These are phyloP conservation scores for Pholiota adiposa DNA, from an alignment of 1,284 basidiomycete species.

Conservation along the genomic window DNA sequence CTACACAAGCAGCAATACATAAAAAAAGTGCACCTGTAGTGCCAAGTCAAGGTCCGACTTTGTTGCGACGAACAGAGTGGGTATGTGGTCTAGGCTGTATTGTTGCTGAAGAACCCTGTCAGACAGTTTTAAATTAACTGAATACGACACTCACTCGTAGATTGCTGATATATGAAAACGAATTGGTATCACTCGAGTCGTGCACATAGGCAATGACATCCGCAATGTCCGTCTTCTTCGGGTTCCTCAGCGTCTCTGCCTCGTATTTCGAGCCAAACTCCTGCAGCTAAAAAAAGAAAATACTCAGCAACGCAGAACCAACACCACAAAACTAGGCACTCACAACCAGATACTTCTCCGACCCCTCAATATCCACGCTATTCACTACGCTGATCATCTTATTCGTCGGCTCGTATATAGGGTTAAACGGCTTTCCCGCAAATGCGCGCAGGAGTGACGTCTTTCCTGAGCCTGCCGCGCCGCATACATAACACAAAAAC, in stretches of 20 bases:
- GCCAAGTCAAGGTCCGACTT: conserved; percentile 98
- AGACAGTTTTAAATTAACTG: no score
- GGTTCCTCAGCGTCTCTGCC: conserved; percentile 86
- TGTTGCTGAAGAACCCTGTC: conserved; percentile 72
- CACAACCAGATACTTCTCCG: conserved; percentile 95
- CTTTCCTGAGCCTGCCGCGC: conserved; percentile 96
- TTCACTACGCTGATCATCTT: conserved; percentile 94
- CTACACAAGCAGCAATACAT: background rate
- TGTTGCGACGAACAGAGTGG: conserved; percentile 96
- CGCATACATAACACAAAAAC: conserved; percentile 92
- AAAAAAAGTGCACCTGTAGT: conserved; percentile 66
- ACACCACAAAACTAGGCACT: conserved; percentile 38
- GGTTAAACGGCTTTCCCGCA: conserved; percentile 78
- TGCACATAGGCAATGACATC: conserved; percentile 97
- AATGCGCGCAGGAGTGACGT: conserved; percentile 87
- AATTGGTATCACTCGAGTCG: conserved; percentile 98
- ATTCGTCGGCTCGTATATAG: conserved; percentile 84
- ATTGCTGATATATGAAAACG: conserved; percentile 98
- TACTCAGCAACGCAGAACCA: background rate
- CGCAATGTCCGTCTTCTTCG: conserved; percentile 89
- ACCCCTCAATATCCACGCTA: conserved; percentile 92
- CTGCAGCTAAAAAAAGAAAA: conserved; percentile 69
- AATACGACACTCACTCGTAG: conserved; percentile 66
- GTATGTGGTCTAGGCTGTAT: conserved; percentile 93
- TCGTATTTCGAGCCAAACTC: conserved; percentile 98